Base-by-base conservation (phyloP, 345 rosid species). In the Eucalyptus rudis region DNA sequence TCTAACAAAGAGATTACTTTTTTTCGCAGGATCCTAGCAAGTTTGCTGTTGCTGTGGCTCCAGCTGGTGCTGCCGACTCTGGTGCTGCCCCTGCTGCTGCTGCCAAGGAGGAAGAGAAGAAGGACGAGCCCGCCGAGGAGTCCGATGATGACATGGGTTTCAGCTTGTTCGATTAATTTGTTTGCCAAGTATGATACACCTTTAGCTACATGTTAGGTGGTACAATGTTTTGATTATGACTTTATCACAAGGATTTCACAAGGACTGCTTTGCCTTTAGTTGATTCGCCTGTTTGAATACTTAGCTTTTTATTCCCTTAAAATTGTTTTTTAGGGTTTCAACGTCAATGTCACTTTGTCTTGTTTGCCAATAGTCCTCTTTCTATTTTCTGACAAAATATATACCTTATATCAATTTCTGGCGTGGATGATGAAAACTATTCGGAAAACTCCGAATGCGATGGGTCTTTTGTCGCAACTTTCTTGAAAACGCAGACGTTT, bases 111-210 rank as follows among this genome's bases (percentile, higher is more conserved):
- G 97, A 95, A 83, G 98, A 93, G 92, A 95, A 96, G 94, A 95
- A 94, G 91, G 94, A 94, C 13, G 98, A 96, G 81, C 95, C 97
- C 7, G 95, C 92, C 0, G 98, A 97, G 64, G 99, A 96, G 93
- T 96, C 98, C n/a, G 99, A 97, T 52, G 99, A 91, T 3, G 98
- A 97, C 90, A 93, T 96, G 99, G 99, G 99, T 54, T 94, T 97
- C 90, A 90, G 96, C 90, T 93, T 96, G 50, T 95, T 96, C 64
- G 98, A 96, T 86, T 96, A 93, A 90, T 92, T 71, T 86, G 50
- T 24, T 29, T 36, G 59, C 13, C 81, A 11, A 81, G 52, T 49
- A 81, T 47, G 29, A n/a, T 58, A 79, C 83, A 76, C 83, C 83
- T 76, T 20, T 76, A 76, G 83, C 83, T 15, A 47, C 54, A 45